These are phyloP conservation scores for Aspergillus phoenicis DNA, from an alignment of 2,329 filamentous ascomycete genomes.

Conservation along the genomic window DNA sequence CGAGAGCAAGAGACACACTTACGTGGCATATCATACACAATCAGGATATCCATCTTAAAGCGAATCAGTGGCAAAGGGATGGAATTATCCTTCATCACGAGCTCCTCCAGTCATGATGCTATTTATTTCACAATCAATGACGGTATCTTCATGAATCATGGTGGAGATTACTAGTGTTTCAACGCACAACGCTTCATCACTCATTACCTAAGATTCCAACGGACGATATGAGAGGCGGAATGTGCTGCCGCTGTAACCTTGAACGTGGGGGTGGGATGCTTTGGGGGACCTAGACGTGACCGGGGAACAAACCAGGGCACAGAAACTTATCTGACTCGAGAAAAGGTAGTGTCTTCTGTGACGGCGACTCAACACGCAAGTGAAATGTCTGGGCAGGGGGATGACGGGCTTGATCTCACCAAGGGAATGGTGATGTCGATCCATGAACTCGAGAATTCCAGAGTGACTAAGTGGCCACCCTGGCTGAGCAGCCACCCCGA, in stretches of 20 bases:
- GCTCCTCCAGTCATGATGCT: background rate
- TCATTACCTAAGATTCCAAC: background rate
- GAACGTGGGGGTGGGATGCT: background rate
- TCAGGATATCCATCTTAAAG: background rate
- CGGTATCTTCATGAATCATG: background rate
- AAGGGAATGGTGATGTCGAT: background rate
- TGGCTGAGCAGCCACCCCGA: background rate
- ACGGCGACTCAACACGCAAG: background rate
- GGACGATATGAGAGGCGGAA: background rate
- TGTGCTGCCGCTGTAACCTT: background rate
- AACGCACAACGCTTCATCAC: background rate
- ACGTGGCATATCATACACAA: background rate
- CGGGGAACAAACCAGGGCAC: background rate
- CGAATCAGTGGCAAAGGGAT: background rate
- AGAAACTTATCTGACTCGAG: background rate
- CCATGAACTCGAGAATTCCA: constrained; percentile 3
- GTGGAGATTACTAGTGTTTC: background rate
- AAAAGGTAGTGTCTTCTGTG: background rate
- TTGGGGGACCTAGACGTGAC: background rate
- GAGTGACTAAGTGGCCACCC: constrained; percentile 4
- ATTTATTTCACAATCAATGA: background rate
- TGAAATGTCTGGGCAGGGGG: background rate
- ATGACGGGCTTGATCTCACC: background rate
- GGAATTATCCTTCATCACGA: background rate
- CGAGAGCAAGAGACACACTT: background rate